These are phyloP conservation scores for Metarhizium guizhouense DNA, from an alignment of 2,329 filamentous ascomycete species.

Conservation along the genomic window DNA sequence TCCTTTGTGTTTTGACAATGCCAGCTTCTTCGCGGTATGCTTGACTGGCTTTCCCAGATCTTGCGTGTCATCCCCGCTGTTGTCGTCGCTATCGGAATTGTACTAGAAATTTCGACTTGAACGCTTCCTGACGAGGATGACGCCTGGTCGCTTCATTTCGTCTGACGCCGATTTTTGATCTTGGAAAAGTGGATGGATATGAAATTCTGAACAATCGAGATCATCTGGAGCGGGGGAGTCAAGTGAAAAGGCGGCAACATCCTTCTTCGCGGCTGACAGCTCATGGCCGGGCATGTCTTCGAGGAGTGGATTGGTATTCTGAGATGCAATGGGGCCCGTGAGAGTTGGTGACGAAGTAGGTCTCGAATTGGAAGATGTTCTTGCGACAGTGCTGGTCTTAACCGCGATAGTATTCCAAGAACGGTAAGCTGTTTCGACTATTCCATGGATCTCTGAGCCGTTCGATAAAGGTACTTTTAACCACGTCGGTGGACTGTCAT, in stretches of 20 bases:
- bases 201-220: slow-evolving; percentile 24
- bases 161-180: slow-evolving; percentile 17
- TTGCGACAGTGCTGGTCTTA: slow-evolving; percentile 3
- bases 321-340: slow-evolving; percentile 4
- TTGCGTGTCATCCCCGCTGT: slow-evolving; percentile 12
- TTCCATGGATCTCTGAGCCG: slow-evolving; percentile 3
- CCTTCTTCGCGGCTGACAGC: slow-evolving; percentile 27
- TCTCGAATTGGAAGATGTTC: slow-evolving; percentile 1
- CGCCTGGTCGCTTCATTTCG: slow-evolving; percentile 22
- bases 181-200: slow-evolving; percentile 27
- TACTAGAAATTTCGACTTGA: slow-evolving; percentile 28
- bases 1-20: neutral
- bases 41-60: neutral
- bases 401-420: neutral
- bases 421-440: too few relatives aligned
- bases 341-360: neutral
- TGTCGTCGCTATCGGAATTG: slow-evolving; percentile 25
- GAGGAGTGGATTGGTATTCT: slow-evolving; percentile 32
- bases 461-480: slow-evolving; percentile 8
- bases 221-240: slow-evolving; percentile 21
- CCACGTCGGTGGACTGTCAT: slow-evolving; percentile 1
- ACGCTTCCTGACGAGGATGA: slow-evolving; percentile 24
- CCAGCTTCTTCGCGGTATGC: neutral
- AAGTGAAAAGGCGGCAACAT: slow-evolving; percentile 24
- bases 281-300: slow-evolving; percentile 30